Evolutionary conservation across 106 monocot genomes (phyloP), one percentile per base, ranked within the genome.

Genomic region (Cymbidium sinense): DNA sequence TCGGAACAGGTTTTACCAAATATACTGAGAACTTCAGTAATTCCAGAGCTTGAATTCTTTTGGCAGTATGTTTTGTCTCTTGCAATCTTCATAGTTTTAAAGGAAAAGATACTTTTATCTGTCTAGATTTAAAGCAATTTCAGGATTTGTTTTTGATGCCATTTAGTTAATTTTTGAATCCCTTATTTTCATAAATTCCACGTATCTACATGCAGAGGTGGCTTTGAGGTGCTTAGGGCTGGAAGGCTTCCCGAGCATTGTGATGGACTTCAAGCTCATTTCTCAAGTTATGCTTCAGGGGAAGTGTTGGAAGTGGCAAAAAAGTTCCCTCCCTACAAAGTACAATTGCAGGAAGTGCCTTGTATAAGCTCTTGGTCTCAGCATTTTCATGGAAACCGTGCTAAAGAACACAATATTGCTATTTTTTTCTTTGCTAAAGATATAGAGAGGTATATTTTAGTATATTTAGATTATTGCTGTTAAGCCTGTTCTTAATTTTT

Each of bases 381-480:
- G 13, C 88, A 90, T 44, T 87, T 92, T 84, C 85, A 83, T 29
- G 78, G 78, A 65, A 83, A 77, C 41, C 47, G 80, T 80, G 89
- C 92, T 74, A 87, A 75, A 29, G 92, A 92, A 76, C 76, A 88
- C 34, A 88, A 98, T 64, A 90, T 98, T 76, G 98, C 88, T 50
- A 88, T 98, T 50, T 98, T 92, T 82, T 98, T 98, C 87, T 98
- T 98, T 80, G 94, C 98, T 69, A 91, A 81, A 82, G 94, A 94
- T 84, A 47, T 79, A 71, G 82, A 88, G 30, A 98, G 98, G 98
- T 98, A 75, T 61, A 64, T 65, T 77, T 20, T 20, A 71, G 39
- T 20, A 7, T 23, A n/a, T 2, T 34, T 35, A 71, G 41, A 21
- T 36, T 76, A 36, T 35, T 29, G n/a, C 23, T 12, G 25, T 50